Percentiles rank a stretch among this genome's conserved stretches.
Conservation (phyloP, 2,329 filamentous ascomycete species). For the Fusarium sororula region DNA sequence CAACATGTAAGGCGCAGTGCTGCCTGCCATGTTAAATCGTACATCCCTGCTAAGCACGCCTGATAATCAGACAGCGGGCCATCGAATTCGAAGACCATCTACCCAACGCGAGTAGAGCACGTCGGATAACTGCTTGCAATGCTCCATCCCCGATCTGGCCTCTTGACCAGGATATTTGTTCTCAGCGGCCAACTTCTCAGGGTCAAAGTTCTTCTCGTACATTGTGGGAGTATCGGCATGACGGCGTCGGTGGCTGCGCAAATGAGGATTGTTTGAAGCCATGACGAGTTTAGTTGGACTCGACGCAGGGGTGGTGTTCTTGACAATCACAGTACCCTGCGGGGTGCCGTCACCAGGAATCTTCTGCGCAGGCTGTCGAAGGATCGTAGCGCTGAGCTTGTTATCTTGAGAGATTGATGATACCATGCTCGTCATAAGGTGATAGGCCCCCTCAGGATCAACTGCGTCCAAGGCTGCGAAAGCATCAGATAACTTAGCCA, state of each 20-base stretch:
- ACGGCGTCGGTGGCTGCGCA: constrained; percentile 79
- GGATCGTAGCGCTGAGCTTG: constrained; percentile 66
- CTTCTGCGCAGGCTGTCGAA: constrained; percentile 54
- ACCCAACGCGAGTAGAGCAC: constrained; percentile 92
- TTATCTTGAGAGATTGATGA: constrained; percentile 76
- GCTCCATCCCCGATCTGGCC: constrained; percentile 81
- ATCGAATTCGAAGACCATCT: constrained; percentile 79
- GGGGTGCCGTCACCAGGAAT: constrained; percentile 56
- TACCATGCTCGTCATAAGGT: constrained; percentile 81
- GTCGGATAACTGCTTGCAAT: constrained; percentile 87
- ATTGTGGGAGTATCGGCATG: constrained; percentile 57
- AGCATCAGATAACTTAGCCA: constrained; percentile 84
- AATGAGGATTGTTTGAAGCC: constrained; percentile 84
- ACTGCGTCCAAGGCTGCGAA: constrained; percentile 85
- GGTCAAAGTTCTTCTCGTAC: constrained; percentile 57
- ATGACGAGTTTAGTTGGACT: constrained; percentile 75
- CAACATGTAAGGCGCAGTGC: neutral
- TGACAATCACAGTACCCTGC: constrained; percentile 67
- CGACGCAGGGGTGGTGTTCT: constrained; percentile 56
- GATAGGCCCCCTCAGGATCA: constrained; percentile 90
- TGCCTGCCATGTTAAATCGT: neutral
- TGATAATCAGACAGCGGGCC: constrained; percentile 57
- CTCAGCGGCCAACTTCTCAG: constrained; percentile 59
- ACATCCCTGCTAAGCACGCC: neutral
- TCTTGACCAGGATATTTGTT: constrained; percentile 65